Evolutionary conservation across 768 basidiomycete genomes (phyloP).

Genomic region (Trametes sanguinea): DNA sequence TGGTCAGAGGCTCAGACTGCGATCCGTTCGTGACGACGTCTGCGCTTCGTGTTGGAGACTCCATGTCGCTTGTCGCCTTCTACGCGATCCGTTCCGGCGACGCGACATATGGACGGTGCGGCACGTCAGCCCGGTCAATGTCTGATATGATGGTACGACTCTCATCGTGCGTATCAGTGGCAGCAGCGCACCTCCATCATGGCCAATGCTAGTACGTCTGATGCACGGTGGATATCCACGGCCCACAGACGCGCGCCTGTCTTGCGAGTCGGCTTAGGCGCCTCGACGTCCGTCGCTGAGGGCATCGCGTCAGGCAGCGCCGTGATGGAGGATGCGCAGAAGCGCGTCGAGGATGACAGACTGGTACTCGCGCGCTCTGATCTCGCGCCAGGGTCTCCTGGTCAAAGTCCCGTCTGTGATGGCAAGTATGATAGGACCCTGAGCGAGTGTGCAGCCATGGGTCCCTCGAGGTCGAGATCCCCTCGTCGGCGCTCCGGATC

Average conservation of each 20-base stretch:
- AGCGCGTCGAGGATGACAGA: slow-evolving; percentile 9
- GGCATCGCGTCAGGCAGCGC: slow-evolving; percentile 12
- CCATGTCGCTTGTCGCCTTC: neutral
- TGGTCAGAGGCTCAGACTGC: too few relatives aligned
- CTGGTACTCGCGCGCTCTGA: slow-evolving; percentile 13
- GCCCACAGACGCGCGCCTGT: neutral
- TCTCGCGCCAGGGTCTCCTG: neutral
- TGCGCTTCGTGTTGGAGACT: too few relatives aligned
- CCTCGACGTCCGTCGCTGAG: neutral
- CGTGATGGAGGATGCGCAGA: slow-evolving; percentile 1
- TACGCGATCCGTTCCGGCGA: neutral
- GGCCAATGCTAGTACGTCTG: neutral
- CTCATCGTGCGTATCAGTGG: neutral
- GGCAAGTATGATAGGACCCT: neutral
- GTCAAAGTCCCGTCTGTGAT: neutral
- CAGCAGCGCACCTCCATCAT: neutral
- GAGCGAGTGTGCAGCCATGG: neutral
- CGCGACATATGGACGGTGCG: neutral
- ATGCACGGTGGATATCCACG: neutral
- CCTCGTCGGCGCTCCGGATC: slow-evolving; percentile 7
- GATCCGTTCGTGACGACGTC: too few relatives aligned
- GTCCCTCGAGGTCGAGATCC: neutral
- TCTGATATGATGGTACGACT: neutral
- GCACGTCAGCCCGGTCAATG: neutral
- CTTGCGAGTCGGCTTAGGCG: neutral